Percentiles rank a stretch among this genome's conserved stretches.
These are phyloP conservation scores for Psilocybe cyanescens DNA, from an alignment of 768 basidiomycete genomes.

Conservation along the genomic window DNA sequence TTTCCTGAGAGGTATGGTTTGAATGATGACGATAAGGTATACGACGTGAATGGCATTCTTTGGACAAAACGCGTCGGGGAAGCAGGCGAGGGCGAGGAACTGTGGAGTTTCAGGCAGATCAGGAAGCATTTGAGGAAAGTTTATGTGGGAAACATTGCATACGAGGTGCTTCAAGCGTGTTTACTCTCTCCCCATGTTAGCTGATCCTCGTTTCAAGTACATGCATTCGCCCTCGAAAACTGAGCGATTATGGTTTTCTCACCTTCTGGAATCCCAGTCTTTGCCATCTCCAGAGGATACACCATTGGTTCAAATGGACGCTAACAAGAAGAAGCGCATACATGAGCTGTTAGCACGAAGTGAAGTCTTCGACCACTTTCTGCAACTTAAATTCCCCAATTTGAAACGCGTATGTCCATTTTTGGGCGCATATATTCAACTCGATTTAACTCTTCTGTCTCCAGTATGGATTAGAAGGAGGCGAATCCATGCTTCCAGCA, in stretches of 20 bases:
- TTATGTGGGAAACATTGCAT: conserved; percentile 86
- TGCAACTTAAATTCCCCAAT: conserved; percentile 90
- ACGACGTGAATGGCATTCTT: conserved; percentile 80
- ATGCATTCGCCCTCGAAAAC: conserved; percentile 89
- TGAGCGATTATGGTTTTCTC: conserved; percentile 89
- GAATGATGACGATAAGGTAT: conserved; percentile 49
- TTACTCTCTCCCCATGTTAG: background rate
- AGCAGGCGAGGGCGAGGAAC: conserved; percentile 32
- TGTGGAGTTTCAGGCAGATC: conserved; percentile 77
- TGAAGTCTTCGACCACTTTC: conserved; percentile 84
- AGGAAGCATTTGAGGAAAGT: conserved; percentile 67
- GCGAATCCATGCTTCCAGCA: conserved; percentile 92
- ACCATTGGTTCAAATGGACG: conserved; percentile 31
- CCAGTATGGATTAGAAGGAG: conserved; percentile 89
- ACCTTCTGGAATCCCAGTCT: conserved; percentile 72
- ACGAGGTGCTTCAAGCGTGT: conserved; percentile 55
- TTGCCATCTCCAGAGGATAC: conserved; percentile 38
- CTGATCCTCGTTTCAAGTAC: conserved; percentile 40
- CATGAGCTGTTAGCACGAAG: conserved; percentile 72
- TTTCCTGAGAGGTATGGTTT: conserved; percentile 81
- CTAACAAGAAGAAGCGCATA: conserved; percentile 54
- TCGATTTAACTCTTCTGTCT: conserved; percentile 4
- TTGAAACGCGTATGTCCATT: conserved; percentile 59
- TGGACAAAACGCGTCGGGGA: conserved; percentile 63
- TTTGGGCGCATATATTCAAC: background rate